Evolutionary conservation across 1,284 basidiomycete species (phyloP).

Genomic region (Cryptococcus sp.): DNA sequence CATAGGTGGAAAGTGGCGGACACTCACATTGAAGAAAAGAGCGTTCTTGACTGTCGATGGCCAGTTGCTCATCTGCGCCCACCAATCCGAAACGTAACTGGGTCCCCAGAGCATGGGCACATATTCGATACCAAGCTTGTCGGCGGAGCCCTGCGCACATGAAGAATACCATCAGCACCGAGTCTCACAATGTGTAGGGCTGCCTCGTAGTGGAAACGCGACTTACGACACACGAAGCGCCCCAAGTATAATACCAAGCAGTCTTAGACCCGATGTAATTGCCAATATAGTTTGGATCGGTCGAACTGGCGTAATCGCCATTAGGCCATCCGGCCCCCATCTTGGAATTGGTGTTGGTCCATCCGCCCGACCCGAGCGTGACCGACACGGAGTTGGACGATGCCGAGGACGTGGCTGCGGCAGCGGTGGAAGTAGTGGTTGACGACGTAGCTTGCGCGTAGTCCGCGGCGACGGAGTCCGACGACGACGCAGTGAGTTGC

Average conservation of each 20-base stretch:
- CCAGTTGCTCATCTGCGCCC: constrained; percentile 39
- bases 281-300: constrained; percentile 58
- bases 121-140: constrained; percentile 58
- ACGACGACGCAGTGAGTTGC: constrained; percentile 1
- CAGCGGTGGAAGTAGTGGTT: constrained; percentile 22
- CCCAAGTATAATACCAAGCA: constrained; percentile 54
- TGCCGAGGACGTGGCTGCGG: constrained; percentile 12
- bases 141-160: constrained; percentile 41
- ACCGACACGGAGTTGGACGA: constrained; percentile 8
- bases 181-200: no score
- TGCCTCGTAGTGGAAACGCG: neutral
- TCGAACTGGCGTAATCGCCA: constrained; percentile 52
- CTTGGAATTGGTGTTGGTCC: constrained; percentile 54
- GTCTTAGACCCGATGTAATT: constrained; percentile 46
- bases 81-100: constrained; percentile 43
- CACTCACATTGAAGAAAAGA: constrained; percentile 64
- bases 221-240: constrained; percentile 22
- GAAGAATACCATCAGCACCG: neutral
- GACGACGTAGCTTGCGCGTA: constrained; percentile 22
- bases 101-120: constrained; percentile 73
- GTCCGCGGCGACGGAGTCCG: constrained; percentile 13
- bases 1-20: neutral
- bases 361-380: constrained; percentile 24
- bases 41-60: constrained; percentile 60
- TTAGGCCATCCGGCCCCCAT: constrained; percentile 67